Percentiles rank a stretch among this genome's conserved stretches.
Conservation (phyloP, 768 basidiomycete species). For the Favolaschia claudopus region DNA sequence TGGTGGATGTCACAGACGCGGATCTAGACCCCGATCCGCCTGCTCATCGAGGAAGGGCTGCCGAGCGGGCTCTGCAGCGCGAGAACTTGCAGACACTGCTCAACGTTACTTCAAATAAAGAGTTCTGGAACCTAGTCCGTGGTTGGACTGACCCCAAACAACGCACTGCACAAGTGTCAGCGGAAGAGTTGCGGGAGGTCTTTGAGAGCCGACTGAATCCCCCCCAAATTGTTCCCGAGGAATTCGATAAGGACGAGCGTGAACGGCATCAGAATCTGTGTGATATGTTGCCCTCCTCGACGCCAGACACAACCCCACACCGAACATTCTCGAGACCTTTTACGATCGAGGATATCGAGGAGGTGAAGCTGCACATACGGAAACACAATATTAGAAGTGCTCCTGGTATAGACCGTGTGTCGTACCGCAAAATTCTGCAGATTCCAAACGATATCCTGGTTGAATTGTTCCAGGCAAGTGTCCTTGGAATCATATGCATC, state of each 20-base stretch:
- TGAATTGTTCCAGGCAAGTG: conserved; percentile 12
- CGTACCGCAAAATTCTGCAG: conserved; percentile 8
- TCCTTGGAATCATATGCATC: neutral
- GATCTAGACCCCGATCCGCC: neutral
- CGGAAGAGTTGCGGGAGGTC: neutral
- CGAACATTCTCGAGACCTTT: conserved; percentile 9
- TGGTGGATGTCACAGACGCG: neutral
- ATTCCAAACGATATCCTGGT: conserved; percentile 12
- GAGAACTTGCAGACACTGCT: conserved; percentile 4
- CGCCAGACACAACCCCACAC: neutral
- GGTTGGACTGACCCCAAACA: conserved; percentile 6
- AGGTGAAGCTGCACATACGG: conserved; percentile 6
- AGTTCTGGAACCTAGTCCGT: neutral
- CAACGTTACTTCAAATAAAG: neutral
- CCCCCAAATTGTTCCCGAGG: neutral
- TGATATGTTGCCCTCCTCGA: neutral
- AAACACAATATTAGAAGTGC: conserved; percentile 12
- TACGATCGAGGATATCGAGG: neutral
- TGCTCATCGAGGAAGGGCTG: neutral
- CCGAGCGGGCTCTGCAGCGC: neutral
- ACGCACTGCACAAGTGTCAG: neutral
- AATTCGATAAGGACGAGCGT: conserved; percentile 3
- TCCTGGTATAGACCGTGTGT: neutral
- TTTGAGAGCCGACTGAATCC: conserved; percentile 10
- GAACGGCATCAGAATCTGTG: neutral